These are phyloP conservation scores for Rosellinia necatrix DNA, from an alignment of 2,329 filamentous ascomycete species.

Conservation along the genomic window DNA sequence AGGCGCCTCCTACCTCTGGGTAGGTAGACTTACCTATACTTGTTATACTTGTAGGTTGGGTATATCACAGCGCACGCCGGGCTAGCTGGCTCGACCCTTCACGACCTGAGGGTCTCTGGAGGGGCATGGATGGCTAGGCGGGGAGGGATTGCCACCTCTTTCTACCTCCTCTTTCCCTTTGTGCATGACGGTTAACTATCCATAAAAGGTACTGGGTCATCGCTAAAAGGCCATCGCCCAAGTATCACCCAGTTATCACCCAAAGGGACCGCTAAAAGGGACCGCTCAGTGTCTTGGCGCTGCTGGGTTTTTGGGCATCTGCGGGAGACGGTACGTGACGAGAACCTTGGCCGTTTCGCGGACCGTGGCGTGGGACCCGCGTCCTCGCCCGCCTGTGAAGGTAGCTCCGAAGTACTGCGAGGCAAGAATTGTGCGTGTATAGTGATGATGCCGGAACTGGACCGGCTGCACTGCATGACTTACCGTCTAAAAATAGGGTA, in stretches of 20 bases:
- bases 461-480: slow-evolving; percentile 17
- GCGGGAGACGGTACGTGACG: slow-evolving; percentile 31
- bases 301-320: slow-evolving; percentile 16
- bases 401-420: slow-evolving; percentile 32
- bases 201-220: too few species aligned
- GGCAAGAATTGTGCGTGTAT: slow-evolving; percentile 18
- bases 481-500: slow-evolving; percentile 29
- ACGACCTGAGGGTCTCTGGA: slow-evolving; percentile 23
- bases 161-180: slow-evolving; percentile 31
- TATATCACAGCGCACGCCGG: slow-evolving; percentile 3
- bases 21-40: too few species aligned
- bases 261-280: slow-evolving; percentile 39
- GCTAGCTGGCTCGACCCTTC: slow-evolving; percentile 29
- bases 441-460: slow-evolving; percentile 20
- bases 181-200: slow-evolving; percentile 35
- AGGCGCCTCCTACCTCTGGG: too few species aligned
- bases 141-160: slow-evolving; percentile 34
- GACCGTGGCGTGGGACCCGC: slow-evolving; percentile 21
- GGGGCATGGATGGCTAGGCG: slow-evolving; percentile 24
- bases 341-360: slow-evolving; percentile 27
- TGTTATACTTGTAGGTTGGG: neutral
- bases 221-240: too few species aligned
- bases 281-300: slow-evolving; percentile 40
- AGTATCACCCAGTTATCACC: too few species aligned
- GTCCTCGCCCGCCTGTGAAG: slow-evolving; percentile 25